A percentile compares a stretch with the other conserved stretches of the same genome.
Conservation (phyloP, 352 stramenopile genomes). For the Peronospora destructor region DNA sequence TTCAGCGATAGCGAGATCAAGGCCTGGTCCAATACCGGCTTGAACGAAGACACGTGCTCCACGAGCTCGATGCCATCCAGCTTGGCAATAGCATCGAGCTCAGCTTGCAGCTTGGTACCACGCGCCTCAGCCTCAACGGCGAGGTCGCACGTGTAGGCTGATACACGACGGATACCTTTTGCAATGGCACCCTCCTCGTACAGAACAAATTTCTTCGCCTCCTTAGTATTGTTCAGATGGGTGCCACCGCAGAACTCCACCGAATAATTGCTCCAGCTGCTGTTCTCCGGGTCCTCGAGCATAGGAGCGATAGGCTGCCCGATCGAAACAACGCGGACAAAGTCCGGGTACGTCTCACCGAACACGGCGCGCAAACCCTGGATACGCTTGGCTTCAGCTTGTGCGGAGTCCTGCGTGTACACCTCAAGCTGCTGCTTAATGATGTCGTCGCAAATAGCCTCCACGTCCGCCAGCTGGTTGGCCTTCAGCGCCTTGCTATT, state of each 20-base stretch:
- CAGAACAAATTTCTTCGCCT: conserved; percentile 95
- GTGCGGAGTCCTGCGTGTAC: conserved; percentile 88
- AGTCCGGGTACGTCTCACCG: conserved; percentile 98
- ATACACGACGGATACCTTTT: conserved; percentile 96
- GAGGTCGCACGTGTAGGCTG: conserved; percentile 87
- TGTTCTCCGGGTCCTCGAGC: conserved; percentile 85
- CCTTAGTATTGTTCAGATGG: conserved; percentile 93
- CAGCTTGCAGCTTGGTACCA: conserved; percentile 70
- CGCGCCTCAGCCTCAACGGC: conserved; percentile 84
- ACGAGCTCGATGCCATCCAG: conserved; percentile 69
- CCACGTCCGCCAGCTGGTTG: conserved; percentile 82
- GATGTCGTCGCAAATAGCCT: conserved; percentile 83
- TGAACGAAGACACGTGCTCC: conserved; percentile 86
- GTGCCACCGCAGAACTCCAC: conserved; percentile 99
- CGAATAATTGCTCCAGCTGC: conserved; percentile 87
- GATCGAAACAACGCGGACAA: conserved; percentile 95
- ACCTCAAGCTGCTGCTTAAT: conserved; percentile 90
- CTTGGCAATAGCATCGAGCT: conserved; percentile 73
- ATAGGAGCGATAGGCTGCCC: conserved; percentile 72
- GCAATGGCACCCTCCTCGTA: conserved; percentile 94
- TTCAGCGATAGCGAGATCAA: conserved; percentile 90
- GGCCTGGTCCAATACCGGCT: conserved; percentile 80
- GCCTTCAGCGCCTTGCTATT: conserved; percentile 92
- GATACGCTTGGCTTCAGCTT: conserved; percentile 92
- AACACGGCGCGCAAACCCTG: conserved; percentile 96